A percentile compares a stretch with the other conserved stretches of the same genome.
phyloP scores from a whole-genome alignment of 768 basidiomycete species.

The Trametes cinnabarina region DNA sequence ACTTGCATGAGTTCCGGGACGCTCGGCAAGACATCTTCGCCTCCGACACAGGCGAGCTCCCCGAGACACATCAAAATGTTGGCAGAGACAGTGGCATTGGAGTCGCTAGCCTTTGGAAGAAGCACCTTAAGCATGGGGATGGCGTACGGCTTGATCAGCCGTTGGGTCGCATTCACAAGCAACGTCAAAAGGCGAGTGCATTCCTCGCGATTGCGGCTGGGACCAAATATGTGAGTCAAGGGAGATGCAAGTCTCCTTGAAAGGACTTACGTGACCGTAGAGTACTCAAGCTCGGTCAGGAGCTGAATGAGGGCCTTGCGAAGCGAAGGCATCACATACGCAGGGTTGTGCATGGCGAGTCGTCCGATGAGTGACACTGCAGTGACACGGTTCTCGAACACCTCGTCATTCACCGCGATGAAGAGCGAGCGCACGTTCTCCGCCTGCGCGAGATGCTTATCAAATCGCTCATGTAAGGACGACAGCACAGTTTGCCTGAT shows the following conservation, averaged over 20 bases:
- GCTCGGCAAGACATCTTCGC: conserved; percentile 83
- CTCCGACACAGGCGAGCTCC: conserved; percentile 88
- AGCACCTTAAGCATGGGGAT: conserved; percentile 92
- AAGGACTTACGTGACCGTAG: conserved; percentile 72
- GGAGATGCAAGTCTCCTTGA: neutral
- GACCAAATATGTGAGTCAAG: conserved; percentile 3
- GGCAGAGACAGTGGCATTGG: conserved; percentile 84
- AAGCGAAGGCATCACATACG: conserved; percentile 97
- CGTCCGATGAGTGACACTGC: conserved; percentile 91
- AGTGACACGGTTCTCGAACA: conserved; percentile 89
- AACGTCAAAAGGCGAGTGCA: conserved; percentile 87
- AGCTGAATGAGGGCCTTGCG: conserved; percentile 95
- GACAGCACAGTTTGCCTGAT: conserved; percentile 87
- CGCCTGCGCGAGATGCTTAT: conserved; percentile 94
- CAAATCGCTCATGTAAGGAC: conserved; percentile 88
- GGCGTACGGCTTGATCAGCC: conserved; percentile 93
- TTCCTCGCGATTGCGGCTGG: conserved; percentile 84
- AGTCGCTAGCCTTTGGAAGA: conserved; percentile 83
- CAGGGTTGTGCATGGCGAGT: conserved; percentile 92
- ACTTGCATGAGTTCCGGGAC: conserved; percentile 88
- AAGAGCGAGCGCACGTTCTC: conserved; percentile 98
- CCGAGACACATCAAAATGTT: conserved; percentile 93
- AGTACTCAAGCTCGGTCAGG: conserved; percentile 94
- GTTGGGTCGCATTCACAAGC: conserved; percentile 87
- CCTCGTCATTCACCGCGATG: conserved; percentile 96